Evolutionary conservation across 805 yeast genomes (phyloP).

Genomic region (Metschnikowia chrysomelidarum): DNA sequence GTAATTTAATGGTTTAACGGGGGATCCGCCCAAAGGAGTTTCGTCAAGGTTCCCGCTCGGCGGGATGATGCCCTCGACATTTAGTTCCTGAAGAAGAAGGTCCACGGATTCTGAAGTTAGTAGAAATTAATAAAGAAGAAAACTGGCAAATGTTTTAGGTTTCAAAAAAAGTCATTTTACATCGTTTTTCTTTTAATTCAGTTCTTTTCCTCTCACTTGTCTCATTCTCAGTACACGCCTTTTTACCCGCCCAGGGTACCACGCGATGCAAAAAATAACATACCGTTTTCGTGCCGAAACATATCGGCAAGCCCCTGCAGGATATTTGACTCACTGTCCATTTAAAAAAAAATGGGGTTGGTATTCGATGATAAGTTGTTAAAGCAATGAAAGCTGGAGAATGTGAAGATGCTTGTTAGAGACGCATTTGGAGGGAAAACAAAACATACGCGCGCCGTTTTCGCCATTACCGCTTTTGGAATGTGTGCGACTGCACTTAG

Average conservation of each 20-base stretch:
- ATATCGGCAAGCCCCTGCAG: conserved; percentile 16
- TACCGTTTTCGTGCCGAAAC: conserved; percentile 30
- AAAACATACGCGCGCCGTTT: conserved; percentile 9
- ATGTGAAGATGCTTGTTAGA: too few relatives aligned
- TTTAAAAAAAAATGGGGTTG: not conserved
- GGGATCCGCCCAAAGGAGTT: conserved; percentile 24
- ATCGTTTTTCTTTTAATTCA: too few relatives aligned
- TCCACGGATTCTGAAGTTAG: conserved; percentile 32
- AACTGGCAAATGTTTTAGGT: not conserved
- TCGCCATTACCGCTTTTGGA: too few relatives aligned
- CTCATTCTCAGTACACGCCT: not conserved
- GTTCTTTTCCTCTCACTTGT: too few relatives aligned
- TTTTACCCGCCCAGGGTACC: conserved; percentile 3
- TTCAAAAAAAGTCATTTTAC: too few relatives aligned
- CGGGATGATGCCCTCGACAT: conserved; percentile 18
- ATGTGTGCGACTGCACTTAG: too few relatives aligned
- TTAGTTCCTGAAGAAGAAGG: conserved; percentile 27
- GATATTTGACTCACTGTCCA: conserved; percentile 2
- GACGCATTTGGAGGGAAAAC: conserved; percentile 7
- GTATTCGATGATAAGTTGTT: not conserved
- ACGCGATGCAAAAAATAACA: conserved; percentile 11
- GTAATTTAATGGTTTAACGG: conserved; percentile 34
- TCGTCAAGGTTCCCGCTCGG: conserved; percentile 5
- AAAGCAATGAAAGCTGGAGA: not conserved
- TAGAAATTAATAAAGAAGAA: conserved; percentile 3